Base-by-base conservation (phyloP, 352 stramenopile species). In the Phytophthora quininea region DNA sequence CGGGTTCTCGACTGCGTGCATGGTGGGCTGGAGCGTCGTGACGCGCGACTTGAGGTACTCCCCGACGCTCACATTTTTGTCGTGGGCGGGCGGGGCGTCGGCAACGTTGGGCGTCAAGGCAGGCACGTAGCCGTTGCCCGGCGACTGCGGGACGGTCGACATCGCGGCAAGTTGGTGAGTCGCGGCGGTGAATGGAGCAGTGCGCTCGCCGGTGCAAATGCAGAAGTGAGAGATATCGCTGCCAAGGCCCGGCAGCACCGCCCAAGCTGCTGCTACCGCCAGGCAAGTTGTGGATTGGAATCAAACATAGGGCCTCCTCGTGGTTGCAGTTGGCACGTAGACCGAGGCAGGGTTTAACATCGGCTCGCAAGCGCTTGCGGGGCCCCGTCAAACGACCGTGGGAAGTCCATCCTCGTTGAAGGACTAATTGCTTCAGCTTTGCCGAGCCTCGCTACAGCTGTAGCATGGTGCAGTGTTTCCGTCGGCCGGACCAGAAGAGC, bases 1-100 rank as follows among this genome's bases (percentile, higher is more conserved):
- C 19, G 69, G 69, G 49, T 73, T 77, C 27, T 72, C 68, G 19
- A 65, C 56, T 46, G 61, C 46, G 4, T 63, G 30, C 64, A 76
- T 76, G 1, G 69, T 54, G 5, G 73, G 73, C 54, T 82, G 80
- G 67, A 84, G 73, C 59, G 74, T 75, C 40, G 64, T 67, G 35
- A 76, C 11, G 50, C 73, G 69, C 37, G 69, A 50, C 54, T 53
- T 60, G 15, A 80, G 56, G 62, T 80, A 80, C 56, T 84, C 69
- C 27, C 69, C 69, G 19, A 62, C 64, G 9, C 54, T 73, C 62
- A 73, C 73, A 30, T 63, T 73, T 46, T 47, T 55, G 46, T 62
- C 49, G 32, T 33, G 47, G 3, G 51, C 54, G 7, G 67, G 49
- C 0, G 54, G 54, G 10, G 58, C 14, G 19, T 51, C 69, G 32